phyloP scores from a whole-genome alignment of 768 basidiomycete species.

The Lepiota venenata region DNA sequence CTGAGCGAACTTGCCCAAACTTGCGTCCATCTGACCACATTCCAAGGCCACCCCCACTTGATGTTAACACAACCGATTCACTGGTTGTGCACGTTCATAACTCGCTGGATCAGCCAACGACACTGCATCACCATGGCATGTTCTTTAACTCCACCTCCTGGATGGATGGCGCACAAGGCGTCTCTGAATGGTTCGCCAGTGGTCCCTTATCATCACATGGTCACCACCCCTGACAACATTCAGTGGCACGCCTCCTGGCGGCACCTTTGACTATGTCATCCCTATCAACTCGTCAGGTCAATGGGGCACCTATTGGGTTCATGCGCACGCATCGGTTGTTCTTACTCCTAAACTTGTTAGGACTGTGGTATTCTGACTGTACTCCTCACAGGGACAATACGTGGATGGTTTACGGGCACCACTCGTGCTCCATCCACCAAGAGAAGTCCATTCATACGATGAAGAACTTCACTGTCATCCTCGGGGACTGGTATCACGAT shows the following conservation, averaged over 20 bases:
- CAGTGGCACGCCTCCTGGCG: slow-evolving; percentile 77
- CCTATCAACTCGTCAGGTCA: slow-evolving; percentile 66
- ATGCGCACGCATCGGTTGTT: slow-evolving; percentile 58
- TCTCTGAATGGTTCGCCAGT: slow-evolving; percentile 73
- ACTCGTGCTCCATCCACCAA: slow-evolving; percentile 67
- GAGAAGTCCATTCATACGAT: slow-evolving; percentile 74
- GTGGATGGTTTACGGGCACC: slow-evolving; percentile 92
- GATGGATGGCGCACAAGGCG: slow-evolving; percentile 84
- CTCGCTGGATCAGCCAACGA: slow-evolving; percentile 59
- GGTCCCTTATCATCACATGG: neutral
- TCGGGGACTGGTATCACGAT: slow-evolving; percentile 93
- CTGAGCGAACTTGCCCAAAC: slow-evolving; percentile 4
- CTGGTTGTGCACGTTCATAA: slow-evolving; percentile 78
- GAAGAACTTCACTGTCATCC: slow-evolving; percentile 84
- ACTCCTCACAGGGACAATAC: slow-evolving; percentile 67
- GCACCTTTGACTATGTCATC: slow-evolving; percentile 70
- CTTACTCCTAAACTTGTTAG: neutral
- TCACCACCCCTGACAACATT: neutral
- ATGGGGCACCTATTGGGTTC: slow-evolving; percentile 82
- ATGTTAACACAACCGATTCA: slow-evolving; percentile 66
- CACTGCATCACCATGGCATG: slow-evolving; percentile 94
- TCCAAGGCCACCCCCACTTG: slow-evolving; percentile 75
- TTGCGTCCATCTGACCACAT: too few species aligned
- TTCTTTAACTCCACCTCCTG: slow-evolving; percentile 85
- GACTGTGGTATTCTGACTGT: neutral